A percentile compares a stretch with the other conserved stretches of the same genome.
phyloP scores from a whole-genome alignment of 108 stramenopile species.

The Stephanodiscus triporus region DNA sequence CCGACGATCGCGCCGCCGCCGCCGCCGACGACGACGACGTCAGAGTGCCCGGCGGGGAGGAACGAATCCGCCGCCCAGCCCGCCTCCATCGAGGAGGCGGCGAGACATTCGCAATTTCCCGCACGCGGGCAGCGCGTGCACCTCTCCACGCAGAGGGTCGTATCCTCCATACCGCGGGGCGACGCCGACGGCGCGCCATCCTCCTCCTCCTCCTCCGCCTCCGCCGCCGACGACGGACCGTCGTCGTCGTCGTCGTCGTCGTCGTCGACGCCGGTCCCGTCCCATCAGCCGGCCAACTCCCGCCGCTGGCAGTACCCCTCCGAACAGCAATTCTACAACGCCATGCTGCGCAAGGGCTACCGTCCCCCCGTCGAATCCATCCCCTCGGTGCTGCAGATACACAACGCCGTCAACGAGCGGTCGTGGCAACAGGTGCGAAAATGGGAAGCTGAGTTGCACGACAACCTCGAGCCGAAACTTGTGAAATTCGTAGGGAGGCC shows the following conservation, averaged over 20 bases:
- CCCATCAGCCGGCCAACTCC: constrained; percentile 42
- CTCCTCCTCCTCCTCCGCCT: neutral
- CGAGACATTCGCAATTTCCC: constrained; percentile 76
- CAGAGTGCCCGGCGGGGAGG: constrained; percentile 35
- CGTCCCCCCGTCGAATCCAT: constrained; percentile 78
- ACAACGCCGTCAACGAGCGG: constrained; percentile 96
- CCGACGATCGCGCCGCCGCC: neutral
- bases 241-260: constrained; percentile 15
- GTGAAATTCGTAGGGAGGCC: constrained; percentile 92
- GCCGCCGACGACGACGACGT: neutral
- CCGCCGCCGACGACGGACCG: constrained; percentile 1
- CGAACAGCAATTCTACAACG: constrained; percentile 97
- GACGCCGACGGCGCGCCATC: constrained; percentile 25
- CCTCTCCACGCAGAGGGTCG: constrained; percentile 68
- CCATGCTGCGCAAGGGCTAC: constrained; percentile 95
- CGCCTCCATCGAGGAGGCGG: constrained; percentile 82
- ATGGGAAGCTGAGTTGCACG: constrained; percentile 71
- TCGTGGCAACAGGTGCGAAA: constrained; percentile 80
- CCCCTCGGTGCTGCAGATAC: constrained; percentile 85
- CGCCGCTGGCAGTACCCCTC: constrained; percentile 93
- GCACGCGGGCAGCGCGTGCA: constrained; percentile 72
- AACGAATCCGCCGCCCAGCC: constrained; percentile 28
- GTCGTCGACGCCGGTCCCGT: constrained; percentile 17
- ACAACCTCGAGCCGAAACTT: constrained; percentile 61
- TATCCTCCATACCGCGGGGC: constrained; percentile 83